Evolutionary conservation across 345 rosid species (phyloP), one percentile per base, ranked within the genome.

Genomic region (Cardamine occulta): DNA sequence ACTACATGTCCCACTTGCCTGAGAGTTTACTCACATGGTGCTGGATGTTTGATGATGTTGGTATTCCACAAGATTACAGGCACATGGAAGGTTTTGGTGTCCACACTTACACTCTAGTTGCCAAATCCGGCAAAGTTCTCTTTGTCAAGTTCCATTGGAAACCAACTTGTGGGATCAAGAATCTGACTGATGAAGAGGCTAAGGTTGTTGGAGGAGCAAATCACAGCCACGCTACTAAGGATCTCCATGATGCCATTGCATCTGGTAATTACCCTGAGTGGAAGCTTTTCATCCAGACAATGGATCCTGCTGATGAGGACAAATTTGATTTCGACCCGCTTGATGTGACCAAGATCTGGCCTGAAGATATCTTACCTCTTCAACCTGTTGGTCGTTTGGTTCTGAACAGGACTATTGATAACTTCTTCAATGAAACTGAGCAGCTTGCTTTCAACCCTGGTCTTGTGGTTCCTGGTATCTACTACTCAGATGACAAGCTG

Each of bases 11-110:
- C 21, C 96, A 96, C 80, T 85, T 89, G 18, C 99, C 99, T 1
- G 98, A 96, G 81, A 93, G 99, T 68, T 77, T 88, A 80, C 89
- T 89, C 85, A 90, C 86, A 83, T 88, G 94, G 73, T 60, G 88
- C 59, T 95, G 91, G 85, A 85, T 95, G 79, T 95, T 85, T 72
- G 99, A 95, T 76, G 99, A 95, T 79, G 26, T 92, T 60, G 97
- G 99, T 79, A 74, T 95, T 44, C 99, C 99, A n/a, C 93, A 83
- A 82, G 93, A 95, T 56, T 95, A 91, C 83, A 82, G 99, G 56
- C 99, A 95, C 85, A 95, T 92, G 97, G 98, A 90, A 14, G 99
- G 99, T 57, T 88, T 84, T 18, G 97, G 98, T 52, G 99, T 96
- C 63, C 87, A 96, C 88, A 91, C 99, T 58, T 96, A 88, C 72